phyloP scores from a whole-genome alignment of 176 grass and related monocot species.

The Leersia perrieri region DNA sequence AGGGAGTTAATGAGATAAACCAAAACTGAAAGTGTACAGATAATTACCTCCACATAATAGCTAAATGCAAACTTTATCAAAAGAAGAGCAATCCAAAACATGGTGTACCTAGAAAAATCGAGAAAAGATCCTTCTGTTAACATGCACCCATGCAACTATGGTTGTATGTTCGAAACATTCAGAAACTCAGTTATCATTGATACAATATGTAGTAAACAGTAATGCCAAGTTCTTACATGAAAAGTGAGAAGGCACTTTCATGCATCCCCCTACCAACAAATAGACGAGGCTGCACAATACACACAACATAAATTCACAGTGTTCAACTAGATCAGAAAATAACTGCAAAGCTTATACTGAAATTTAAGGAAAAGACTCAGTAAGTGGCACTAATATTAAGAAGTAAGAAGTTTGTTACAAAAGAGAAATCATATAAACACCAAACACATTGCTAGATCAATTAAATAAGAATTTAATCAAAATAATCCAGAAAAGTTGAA shows the following conservation, averaged over 20 bases:
- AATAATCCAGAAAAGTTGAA: not conserved
- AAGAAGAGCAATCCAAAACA: slow-evolving; percentile 86
- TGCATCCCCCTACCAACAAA: slow-evolving; percentile 98
- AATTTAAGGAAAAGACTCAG: not conserved
- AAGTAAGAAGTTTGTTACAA: not conserved
- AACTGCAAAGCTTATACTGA: not conserved
- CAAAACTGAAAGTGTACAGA: not conserved
- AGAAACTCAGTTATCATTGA: not conserved
- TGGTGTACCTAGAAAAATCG: slow-evolving; percentile 69
- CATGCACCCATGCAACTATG: slow-evolving; percentile 6
- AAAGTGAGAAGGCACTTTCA: slow-evolving; percentile 88
- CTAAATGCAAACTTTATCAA: slow-evolving; percentile 83
- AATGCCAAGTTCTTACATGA: slow-evolving; percentile 66
- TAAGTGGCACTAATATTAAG: slow-evolving; percentile 6
- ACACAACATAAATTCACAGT: slow-evolving; percentile 17
- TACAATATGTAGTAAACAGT: not conserved
- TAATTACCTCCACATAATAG: slow-evolving; percentile 87
- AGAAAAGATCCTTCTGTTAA: slow-evolving; percentile 19
- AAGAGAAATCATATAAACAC: slow-evolving; percentile 3
- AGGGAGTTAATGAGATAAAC: slow-evolving; percentile 18
- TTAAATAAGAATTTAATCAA: not conserved
- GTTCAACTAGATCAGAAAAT: slow-evolving; percentile 13
- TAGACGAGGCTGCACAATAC: slow-evolving; percentile 66
- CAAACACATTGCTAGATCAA: not conserved
- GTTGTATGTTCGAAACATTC: not conserved